Evolutionary conservation across 345 rosid genomes (phyloP), one percentile per base, ranked within the genome.

Genomic region (Rhodamnia rubescens): DNA sequence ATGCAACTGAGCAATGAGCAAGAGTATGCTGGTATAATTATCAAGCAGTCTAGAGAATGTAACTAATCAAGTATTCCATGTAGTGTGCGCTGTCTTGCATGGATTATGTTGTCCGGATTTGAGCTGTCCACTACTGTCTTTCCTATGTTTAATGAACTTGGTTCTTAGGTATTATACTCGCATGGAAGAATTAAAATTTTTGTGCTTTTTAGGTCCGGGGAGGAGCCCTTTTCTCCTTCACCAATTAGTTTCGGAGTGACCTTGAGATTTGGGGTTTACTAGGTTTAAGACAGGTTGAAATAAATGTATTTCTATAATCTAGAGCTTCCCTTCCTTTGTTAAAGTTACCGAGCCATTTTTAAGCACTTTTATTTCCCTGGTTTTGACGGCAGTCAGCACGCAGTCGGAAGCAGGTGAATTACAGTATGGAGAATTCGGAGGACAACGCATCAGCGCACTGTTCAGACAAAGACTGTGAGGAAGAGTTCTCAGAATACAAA

Each of bases 331-430:
- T 54, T 83, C 24, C 20, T 44, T n/a, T 29, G 36, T 36, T 20
- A 44, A 14, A 83, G 75, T 40, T 24, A 22, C 74, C 6, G 4
- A 40, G 59, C 55, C 50, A 51, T 51, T 53, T 51, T 16, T 36
- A 20, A 29, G 53, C 69, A 47, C 18, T 7, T 87, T 49, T 22
- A 53, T 86, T 18, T 57, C 51, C 57, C 69, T 57, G 40, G 42
- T 49, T 52, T 15, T 58, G 89, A 56, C 85, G 83, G 52, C 93
- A 96, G 99, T 96, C 99, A 86, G 88, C 85, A 47, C 95, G 98
- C 59, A 86, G 92, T 47, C 88, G 93, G 87, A 95, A 93, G 85
- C 89, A 92, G 83, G 95, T 91, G 85, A 86, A 74, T 83, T 97
- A 95, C 86, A 55, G 54, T 53, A 42, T 78, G 24, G 75, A 90